Conservation (phyloP, 352 stramenopile species). For the Halophytophthora polymorphica region DNA sequence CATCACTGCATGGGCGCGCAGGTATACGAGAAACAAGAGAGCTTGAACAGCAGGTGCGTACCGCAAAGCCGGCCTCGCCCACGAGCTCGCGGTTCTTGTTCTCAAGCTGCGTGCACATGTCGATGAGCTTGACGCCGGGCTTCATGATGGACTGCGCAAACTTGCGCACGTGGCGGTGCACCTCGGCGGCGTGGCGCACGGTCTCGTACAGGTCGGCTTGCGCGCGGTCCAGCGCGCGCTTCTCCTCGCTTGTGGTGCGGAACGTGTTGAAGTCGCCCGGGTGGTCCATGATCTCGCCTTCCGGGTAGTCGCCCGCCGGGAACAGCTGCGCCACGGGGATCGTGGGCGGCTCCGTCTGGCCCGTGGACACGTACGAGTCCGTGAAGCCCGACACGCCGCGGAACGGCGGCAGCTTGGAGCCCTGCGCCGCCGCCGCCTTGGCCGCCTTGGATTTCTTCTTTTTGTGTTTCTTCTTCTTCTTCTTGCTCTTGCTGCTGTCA, state of each 20-base stretch:
- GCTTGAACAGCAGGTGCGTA: no score
- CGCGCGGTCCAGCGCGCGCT: slow-evolving; percentile 82
- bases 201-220: slow-evolving; percentile 52
- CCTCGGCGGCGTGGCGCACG: slow-evolving; percentile 92
- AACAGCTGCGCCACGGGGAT: slow-evolving; percentile 88
- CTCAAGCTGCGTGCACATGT: slow-evolving; percentile 96
- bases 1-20: no score
- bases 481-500: slow-evolving; percentile 29
- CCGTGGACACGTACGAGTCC: slow-evolving; percentile 91
- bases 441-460: slow-evolving; percentile 51
- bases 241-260: slow-evolving; percentile 83
- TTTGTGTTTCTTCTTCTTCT: slow-evolving; percentile 77
- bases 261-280: slow-evolving; percentile 92
- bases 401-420: slow-evolving; percentile 60
- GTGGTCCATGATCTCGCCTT: slow-evolving; percentile 94
- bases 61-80: slow-evolving; percentile 87
- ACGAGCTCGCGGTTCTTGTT: slow-evolving; percentile 96
- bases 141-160: slow-evolving; percentile 96
- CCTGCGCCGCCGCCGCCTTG: slow-evolving; percentile 6
- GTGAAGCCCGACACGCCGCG: slow-evolving; percentile 87
- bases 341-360: slow-evolving; percentile 95
- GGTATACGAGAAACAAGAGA: no score
- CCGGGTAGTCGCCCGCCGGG: slow-evolving; percentile 65
- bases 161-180: slow-evolving; percentile 90
- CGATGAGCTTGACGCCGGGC: slow-evolving; percentile 94